phyloP scores from a whole-genome alignment of 371 early-diverging fungal genomes.

The Syncephalastrum sp. region DNA sequence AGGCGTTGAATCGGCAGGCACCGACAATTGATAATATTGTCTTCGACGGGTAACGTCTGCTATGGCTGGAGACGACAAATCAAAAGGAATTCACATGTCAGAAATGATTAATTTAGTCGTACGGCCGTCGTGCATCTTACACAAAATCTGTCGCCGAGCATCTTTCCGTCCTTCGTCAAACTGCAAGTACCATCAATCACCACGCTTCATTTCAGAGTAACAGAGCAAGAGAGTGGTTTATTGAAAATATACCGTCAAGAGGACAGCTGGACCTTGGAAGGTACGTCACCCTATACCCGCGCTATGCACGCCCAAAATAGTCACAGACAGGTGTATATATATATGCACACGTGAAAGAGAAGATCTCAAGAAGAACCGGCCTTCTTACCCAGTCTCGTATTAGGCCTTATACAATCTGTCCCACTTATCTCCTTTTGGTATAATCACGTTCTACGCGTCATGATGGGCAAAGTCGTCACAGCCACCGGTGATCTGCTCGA shows the following conservation, averaged over 20 bases:
- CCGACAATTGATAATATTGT: slow-evolving; percentile 56
- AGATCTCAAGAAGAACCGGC: too few relatives aligned
- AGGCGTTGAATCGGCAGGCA: slow-evolving; percentile 55
- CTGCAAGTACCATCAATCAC: slow-evolving; percentile 51
- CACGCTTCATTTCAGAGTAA: slow-evolving; percentile 45
- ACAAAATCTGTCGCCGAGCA: slow-evolving; percentile 50
- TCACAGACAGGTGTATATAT: background rate
- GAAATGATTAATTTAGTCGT: slow-evolving; percentile 19
- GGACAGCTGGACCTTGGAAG: slow-evolving; percentile 58
- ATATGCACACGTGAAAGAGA: too few relatives aligned
- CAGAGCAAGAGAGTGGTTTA: slow-evolving; percentile 36
- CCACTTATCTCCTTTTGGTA: slow-evolving; percentile 69
- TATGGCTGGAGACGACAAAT: background rate
- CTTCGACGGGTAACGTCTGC: slow-evolving; percentile 52
- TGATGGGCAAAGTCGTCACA: slow-evolving; percentile 54
- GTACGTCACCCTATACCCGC: slow-evolving; percentile 8
- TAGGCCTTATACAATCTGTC: slow-evolving; percentile 58
- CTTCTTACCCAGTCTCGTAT: background rate
- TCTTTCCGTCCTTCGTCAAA: slow-evolving; percentile 44
- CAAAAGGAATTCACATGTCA: slow-evolving; percentile 8
- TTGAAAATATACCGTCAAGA: slow-evolving; percentile 52
- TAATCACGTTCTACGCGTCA: slow-evolving; percentile 57
- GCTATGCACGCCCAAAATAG: background rate
- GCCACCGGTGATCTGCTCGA: slow-evolving; percentile 60
- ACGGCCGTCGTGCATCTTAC: slow-evolving; percentile 51